Evolutionary conservation across 345 rosid genomes (phyloP), one percentile per base, ranked within the genome.

Genomic region (Eucalyptus cloeziana): DNA sequence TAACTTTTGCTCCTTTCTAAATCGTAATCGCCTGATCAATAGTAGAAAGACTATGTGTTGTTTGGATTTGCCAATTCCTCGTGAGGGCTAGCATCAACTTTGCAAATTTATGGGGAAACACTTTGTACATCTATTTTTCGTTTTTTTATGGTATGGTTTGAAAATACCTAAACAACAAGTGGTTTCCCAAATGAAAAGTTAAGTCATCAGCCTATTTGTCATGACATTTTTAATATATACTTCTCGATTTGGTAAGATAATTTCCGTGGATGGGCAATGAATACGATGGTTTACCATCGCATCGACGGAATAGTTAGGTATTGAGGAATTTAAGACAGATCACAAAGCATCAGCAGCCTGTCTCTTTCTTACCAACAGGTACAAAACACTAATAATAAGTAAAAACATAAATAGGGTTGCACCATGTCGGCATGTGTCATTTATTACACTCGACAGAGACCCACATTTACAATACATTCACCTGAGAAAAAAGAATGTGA

Each of bases 41-140:
- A 6, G 4, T 60, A 25, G 12, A 27, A 0, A 27, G 31, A 60
- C 3, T 5, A 25, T 0, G 2, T 5, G 2, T 10, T 58, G 13
- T 25, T 58, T 11, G 64, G 27, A 25, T 58, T 25, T 1, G n/a
- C 64, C 64, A 58, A 58, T 58, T 58, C n/a, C n/a, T 58, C 25
- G 30, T 27, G 64, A 24, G 64, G 64, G n/a, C 64, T 58, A 10
- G 14, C 64, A 58, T 25, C n/a, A 5, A 58, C 30, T 58, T 58
- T 58, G n/a, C 7, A 24, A 58, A 25, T 25, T 58, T 58, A 58
- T 5, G 31, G 16, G 69, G 69, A 27, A 27, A 60, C 69, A 27
- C 31, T 27, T 27, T 31, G 76, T 14, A 64, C 0, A n/a, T 64
- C 76, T 64, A 64, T 14, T 64, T 14, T n/a, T 64, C 10, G 8